A percentile compares a stretch with the other conserved stretches of the same genome.
These are phyloP conservation scores for Fusarium clavum DNA, from an alignment of 2,329 filamentous ascomycete genomes.

Conservation along the genomic window DNA sequence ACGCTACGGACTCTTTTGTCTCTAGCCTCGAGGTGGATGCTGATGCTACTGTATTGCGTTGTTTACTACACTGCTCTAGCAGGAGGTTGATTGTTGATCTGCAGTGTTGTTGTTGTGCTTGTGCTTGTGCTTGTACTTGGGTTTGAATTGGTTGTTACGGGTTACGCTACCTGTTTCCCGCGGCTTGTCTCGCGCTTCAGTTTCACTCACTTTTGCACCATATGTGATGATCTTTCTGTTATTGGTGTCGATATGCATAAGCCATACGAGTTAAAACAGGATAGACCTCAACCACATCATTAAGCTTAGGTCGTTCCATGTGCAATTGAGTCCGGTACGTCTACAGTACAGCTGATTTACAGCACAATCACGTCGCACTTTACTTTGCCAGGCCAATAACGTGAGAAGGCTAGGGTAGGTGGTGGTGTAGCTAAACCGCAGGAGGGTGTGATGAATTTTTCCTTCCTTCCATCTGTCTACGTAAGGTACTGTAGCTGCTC, in stretches of 20 bases:
- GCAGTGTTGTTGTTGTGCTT: slow-evolving; percentile 19
- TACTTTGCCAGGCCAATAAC: slow-evolving; percentile 22
- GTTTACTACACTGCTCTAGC: slow-evolving; percentile 27
- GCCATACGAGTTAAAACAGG: neutral
- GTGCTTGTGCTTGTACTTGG: neutral
- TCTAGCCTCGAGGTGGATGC: slow-evolving; percentile 26
- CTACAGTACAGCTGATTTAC: slow-evolving; percentile 5
- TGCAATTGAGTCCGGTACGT: neutral
- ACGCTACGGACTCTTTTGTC: slow-evolving; percentile 23
- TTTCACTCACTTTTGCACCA: neutral
- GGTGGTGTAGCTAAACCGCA: slow-evolving; percentile 29
- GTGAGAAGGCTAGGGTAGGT: slow-evolving; percentile 23
- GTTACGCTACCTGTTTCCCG: slow-evolving; percentile 15
- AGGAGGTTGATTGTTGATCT: slow-evolving; percentile 38
- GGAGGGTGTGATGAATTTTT: slow-evolving; percentile 37
- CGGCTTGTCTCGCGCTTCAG: neutral
- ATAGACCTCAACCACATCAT: slow-evolving; percentile 10
- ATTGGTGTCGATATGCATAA: neutral
- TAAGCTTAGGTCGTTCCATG: neutral
- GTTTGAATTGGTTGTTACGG: slow-evolving; percentile 28
- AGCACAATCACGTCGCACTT: slow-evolving; percentile 22
- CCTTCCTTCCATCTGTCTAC: slow-evolving; percentile 19
- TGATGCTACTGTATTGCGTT: slow-evolving; percentile 34
- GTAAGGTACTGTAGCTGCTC: slow-evolving; percentile 9
- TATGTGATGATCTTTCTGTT: neutral